phyloP scores from a whole-genome alignment of 2,329 filamentous ascomycete genomes.

The Fusarium verrucosum region DNA sequence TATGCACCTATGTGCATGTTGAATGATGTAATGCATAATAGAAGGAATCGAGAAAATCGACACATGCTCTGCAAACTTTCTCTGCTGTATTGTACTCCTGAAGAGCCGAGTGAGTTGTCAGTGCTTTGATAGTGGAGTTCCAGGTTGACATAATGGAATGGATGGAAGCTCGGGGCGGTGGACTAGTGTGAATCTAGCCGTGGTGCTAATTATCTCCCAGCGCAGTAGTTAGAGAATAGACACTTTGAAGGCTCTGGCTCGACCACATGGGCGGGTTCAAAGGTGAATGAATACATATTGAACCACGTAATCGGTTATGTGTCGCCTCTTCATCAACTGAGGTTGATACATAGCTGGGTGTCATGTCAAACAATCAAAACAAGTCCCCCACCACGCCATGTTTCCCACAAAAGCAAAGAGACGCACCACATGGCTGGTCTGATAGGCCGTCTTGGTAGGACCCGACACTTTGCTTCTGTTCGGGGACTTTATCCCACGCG shows the following conservation, averaged over 20 bases:
- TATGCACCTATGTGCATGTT: slow-evolving; percentile 12
- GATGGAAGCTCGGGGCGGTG: slow-evolving; percentile 1
- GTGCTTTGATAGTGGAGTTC: not conserved
- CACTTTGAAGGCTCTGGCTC: slow-evolving; percentile 6
- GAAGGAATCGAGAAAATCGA: slow-evolving; percentile 25
- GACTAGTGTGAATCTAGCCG: slow-evolving; percentile 3
- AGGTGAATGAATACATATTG: not conserved
- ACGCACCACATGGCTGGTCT: slow-evolving; percentile 22
- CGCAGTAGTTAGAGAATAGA: not conserved
- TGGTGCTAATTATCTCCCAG: not conserved
- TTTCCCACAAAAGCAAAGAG: not conserved
- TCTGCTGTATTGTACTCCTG: not conserved
- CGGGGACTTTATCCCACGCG: slow-evolving; percentile 22
- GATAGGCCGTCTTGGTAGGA: slow-evolving; percentile 16
- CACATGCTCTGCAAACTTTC: slow-evolving; percentile 4
- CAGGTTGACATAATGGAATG: not conserved
- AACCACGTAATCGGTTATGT: slow-evolving; percentile 20
- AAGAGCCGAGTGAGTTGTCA: not conserved
- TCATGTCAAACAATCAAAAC: not conserved
- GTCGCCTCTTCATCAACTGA: slow-evolving; percentile 5
- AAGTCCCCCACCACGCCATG: slow-evolving; percentile 6
- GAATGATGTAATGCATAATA: slow-evolving; percentile 19
- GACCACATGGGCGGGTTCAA: slow-evolving; percentile 16
- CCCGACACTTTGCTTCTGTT: slow-evolving; percentile 21
- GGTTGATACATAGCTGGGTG: not conserved